These are phyloP conservation scores for Jaapia argillacea DNA, from an alignment of 768 basidiomycete species.

Conservation along the genomic window DNA sequence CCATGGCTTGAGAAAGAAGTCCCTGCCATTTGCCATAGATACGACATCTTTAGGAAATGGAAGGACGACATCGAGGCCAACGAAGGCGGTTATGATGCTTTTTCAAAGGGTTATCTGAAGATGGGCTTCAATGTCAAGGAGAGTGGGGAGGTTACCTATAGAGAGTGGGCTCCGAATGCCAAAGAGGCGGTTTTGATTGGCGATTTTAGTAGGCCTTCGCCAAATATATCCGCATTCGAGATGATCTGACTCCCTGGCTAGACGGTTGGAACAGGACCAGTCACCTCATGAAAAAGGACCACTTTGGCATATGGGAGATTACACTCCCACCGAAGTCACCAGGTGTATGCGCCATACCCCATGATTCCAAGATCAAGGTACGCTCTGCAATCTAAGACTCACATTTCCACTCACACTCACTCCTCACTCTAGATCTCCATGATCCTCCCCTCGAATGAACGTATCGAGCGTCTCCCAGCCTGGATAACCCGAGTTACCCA, in stretches of 20 bases:
- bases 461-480: conserved; percentile 86
- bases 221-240: not conserved
- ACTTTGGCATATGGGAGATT: conserved; percentile 88
- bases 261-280: conserved; percentile 83
- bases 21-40: conserved; percentile 56
- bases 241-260: conserved; percentile 19
- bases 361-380: conserved; percentile 94
- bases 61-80: conserved; percentile 61
- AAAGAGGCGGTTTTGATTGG: conserved; percentile 78
- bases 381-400: conserved; percentile 8
- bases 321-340: conserved; percentile 53
- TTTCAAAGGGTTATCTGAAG: conserved; percentile 70
- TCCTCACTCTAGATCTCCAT: conserved; percentile 66
- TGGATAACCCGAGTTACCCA: conserved; percentile 97
- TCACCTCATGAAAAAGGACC: conserved; percentile 78
- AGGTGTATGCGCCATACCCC: conserved; percentile 78
- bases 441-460: conserved; percentile 65
- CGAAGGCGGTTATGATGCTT: conserved; percentile 80
- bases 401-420: not conserved
- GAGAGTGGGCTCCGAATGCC: conserved; percentile 96
- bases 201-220: conserved; percentile 68
- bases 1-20: conserved; percentile 68
- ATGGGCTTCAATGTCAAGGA: conserved; percentile 68
- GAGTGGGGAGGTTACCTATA: conserved; percentile 67
- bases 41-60: conserved; percentile 64